These are phyloP conservation scores for Pharnaceum exiguum DNA, from an alignment of 148 eudicot genomes.

Conservation along the genomic window DNA sequence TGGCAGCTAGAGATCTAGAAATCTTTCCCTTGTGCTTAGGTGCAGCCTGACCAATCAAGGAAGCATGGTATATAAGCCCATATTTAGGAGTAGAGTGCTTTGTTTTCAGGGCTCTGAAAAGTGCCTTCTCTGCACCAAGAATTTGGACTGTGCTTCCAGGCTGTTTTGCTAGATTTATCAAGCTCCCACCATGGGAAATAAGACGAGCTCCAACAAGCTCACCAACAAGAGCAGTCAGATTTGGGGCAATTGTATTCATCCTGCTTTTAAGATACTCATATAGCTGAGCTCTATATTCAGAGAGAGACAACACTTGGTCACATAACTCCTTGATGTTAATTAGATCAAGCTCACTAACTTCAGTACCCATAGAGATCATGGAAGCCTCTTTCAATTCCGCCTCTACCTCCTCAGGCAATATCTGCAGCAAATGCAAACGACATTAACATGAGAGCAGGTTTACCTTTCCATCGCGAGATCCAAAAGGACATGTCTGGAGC, in stretches of 20 bases:
- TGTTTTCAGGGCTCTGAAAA: constrained; percentile 91
- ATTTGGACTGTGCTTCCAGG: constrained; percentile 98
- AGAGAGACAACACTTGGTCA: constrained; percentile 79
- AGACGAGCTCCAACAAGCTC: constrained; percentile 98
- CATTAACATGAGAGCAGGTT: no score
- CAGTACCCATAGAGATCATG: constrained; percentile 97
- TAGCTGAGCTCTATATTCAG: constrained; percentile 88
- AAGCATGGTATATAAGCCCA: constrained; percentile 93
- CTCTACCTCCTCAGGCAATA: constrained; percentile 84
- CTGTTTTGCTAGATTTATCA: constrained; percentile 89
- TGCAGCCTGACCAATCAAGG: constrained; percentile 93
- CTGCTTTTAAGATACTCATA: constrained; percentile 86
- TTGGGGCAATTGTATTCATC: constrained; percentile 95
- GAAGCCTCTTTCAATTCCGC: constrained; percentile 80
- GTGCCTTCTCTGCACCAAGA: constrained; percentile 97
- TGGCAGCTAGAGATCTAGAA: constrained; percentile 90
- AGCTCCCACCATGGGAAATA: constrained; percentile 93
- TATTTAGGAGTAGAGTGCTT: constrained; percentile 97
- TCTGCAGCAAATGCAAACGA: constrained; percentile 28
- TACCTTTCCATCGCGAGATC: no score
- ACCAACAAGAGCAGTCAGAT: constrained; percentile 92
- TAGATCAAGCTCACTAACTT: constrained; percentile 91
- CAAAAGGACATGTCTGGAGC: no score
- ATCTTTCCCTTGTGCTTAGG: constrained; percentile 93
- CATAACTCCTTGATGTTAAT: constrained; percentile 79